A percentile compares a stretch with the other conserved stretches of the same genome.
phyloP scores from a whole-genome alignment of 2,329 filamentous ascomycete genomes.

The Pleomassaria siparia region DNA sequence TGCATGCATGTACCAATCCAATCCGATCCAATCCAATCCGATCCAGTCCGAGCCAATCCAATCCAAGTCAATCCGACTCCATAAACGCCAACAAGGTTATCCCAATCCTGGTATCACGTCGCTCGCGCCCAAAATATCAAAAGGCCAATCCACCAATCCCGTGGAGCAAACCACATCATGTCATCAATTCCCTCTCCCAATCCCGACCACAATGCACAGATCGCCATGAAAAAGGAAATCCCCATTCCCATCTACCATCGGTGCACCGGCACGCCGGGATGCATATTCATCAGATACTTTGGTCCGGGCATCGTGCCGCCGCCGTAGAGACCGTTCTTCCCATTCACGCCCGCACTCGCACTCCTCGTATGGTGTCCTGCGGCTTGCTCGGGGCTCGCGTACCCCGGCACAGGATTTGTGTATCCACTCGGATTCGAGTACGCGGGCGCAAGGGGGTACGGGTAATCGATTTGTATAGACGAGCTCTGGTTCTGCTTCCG shows the following conservation, averaged over 20 bases:
- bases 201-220: not conserved
- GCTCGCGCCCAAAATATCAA: too few relatives aligned
- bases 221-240: not conserved
- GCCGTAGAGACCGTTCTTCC: conserved; percentile 21
- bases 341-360: conserved; percentile 12
- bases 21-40: too few relatives aligned
- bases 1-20: too few relatives aligned
- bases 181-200: too few relatives aligned
- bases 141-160: too few relatives aligned
- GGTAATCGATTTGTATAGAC: too few relatives aligned
- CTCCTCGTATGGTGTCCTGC: conserved; percentile 18
- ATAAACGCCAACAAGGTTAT: not conserved
- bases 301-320: conserved; percentile 40
- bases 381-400: conserved; percentile 1
- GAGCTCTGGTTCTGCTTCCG: too few relatives aligned
- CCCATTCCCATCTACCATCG: conserved; percentile 7
- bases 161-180: not conserved
- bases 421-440: too few relatives aligned
- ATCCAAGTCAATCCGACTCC: not conserved
- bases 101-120: not conserved
- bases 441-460: too few relatives aligned
- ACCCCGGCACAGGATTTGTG: too few relatives aligned
- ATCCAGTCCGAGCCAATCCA: not conserved
- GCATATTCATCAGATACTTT: conserved; percentile 42
- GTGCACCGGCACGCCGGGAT: conserved; percentile 40